A percentile compares a stretch with the other conserved stretches of the same genome.
phyloP scores from a whole-genome alignment of 2,329 filamentous ascomycete genomes.

The Trichoderma simmonsii region DNA sequence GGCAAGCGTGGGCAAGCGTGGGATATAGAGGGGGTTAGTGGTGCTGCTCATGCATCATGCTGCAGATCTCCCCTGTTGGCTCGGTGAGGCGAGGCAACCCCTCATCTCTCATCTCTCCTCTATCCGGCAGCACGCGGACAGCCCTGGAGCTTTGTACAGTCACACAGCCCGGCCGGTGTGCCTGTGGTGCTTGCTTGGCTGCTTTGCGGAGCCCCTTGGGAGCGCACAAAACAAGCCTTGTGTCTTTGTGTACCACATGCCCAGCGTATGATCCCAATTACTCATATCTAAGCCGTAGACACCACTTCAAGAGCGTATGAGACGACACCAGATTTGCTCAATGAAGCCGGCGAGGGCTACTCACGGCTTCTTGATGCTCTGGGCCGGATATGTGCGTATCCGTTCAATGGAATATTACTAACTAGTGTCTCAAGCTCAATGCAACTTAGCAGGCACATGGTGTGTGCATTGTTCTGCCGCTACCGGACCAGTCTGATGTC shows the following conservation, averaged over 20 bases:
- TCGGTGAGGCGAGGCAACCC: conserved; percentile 4
- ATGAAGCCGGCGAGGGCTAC: not conserved
- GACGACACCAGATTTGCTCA: not conserved
- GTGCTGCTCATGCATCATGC: conserved; percentile 17
- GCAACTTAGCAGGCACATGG: not conserved
- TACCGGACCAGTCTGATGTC: not conserved
- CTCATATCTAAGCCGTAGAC: not conserved
- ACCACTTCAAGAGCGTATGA: not conserved
- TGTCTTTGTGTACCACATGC: not conserved
- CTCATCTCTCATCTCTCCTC: not conserved
- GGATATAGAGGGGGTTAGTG: conserved; percentile 14
- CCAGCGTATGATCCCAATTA: not conserved
- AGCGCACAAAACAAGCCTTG: not conserved
- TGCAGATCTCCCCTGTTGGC: conserved; percentile 19
- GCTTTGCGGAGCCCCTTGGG: not conserved
- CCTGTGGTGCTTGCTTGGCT: not conserved
- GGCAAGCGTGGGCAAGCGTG: conserved; percentile 15
- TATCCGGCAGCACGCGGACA: conserved; percentile 12
- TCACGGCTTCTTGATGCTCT: not conserved
- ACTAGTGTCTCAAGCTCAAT: not conserved
- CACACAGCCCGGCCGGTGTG: not conserved
- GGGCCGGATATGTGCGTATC: conserved; percentile 5
- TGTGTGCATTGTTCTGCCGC: not conserved
- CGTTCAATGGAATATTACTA: conserved; percentile 9
- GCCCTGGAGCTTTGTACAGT: not conserved